These are phyloP conservation scores for Auriscalpium vulgare DNA, from an alignment of 768 basidiomycete genomes.

Conservation along the genomic window DNA sequence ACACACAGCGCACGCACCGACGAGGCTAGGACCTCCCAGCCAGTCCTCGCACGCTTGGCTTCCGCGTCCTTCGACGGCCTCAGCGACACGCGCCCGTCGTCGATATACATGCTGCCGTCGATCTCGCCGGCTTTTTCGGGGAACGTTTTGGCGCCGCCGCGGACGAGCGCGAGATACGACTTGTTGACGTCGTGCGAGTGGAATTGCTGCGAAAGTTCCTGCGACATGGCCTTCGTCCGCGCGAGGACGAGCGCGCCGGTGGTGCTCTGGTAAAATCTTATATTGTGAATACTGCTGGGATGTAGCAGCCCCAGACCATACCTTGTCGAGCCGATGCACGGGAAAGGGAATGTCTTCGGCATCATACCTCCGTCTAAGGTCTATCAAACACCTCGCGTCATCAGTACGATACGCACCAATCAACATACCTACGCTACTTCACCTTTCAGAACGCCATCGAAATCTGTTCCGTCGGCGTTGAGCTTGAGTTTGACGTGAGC, in stretches of 20 bases:
- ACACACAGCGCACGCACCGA: slow-evolving; percentile 5
- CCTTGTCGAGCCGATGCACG: slow-evolving; percentile 16
- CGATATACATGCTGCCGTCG: neutral
- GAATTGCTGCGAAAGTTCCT: slow-evolving; percentile 13
- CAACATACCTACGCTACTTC: neutral
- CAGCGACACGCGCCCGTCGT: slow-evolving; percentile 9
- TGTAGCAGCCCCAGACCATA: neutral
- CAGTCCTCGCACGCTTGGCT: slow-evolving; percentile 5
- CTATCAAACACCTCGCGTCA: neutral
- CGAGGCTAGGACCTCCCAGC: slow-evolving; percentile 13
- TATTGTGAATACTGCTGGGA: neutral
- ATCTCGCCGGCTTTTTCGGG: slow-evolving; percentile 1
- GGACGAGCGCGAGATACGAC: slow-evolving; percentile 12
- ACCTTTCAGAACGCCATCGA: neutral
- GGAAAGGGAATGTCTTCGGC: slow-evolving; percentile 7
- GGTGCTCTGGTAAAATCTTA: slow-evolving; percentile 2
- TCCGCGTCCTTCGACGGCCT: neutral
- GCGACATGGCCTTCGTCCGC: slow-evolving; percentile 5
- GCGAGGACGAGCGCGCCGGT: slow-evolving; percentile 13
- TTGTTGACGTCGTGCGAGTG: slow-evolving; percentile 6
- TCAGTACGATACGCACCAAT: neutral
- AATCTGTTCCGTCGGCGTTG: neutral
- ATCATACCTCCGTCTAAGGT: neutral
- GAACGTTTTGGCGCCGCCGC: neutral
- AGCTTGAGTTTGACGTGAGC: neutral